These are phyloP conservation scores for Tremella mesenterica DNA, from an alignment of 768 basidiomycete species.

Conservation along the genomic window DNA sequence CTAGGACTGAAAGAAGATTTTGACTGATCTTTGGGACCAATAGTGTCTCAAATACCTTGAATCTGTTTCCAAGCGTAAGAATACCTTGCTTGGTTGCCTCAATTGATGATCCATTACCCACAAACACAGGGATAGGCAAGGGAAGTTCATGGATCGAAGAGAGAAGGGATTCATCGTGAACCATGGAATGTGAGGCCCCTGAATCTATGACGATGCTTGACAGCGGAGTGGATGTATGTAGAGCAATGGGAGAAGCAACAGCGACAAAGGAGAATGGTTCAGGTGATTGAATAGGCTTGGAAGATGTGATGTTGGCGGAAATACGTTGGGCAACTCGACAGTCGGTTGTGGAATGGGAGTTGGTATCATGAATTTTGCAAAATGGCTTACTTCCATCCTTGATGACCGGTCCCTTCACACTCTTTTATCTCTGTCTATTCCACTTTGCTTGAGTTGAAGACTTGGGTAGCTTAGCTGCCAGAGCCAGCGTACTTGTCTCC, in stretches of 20 bases:
- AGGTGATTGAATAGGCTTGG: neutral
- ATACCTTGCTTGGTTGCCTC: neutral
- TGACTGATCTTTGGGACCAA: neutral
- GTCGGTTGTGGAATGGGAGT: neutral
- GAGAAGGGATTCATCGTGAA: neutral
- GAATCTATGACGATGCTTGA: neutral
- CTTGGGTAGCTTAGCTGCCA: no score
- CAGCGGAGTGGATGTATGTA: neutral
- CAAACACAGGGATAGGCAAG: neutral
- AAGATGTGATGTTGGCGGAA: neutral
- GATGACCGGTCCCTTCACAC: neutral
- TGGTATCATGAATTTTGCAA: no score
- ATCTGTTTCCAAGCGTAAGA: neutral
- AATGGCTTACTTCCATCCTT: no score
- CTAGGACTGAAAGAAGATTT: neutral
- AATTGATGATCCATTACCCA: neutral
- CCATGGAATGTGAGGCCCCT: neutral
- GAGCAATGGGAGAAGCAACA: neutral
- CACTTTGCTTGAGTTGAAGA: neutral
- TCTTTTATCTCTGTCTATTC: neutral
- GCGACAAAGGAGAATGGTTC: neutral
- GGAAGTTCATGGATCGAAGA: neutral
- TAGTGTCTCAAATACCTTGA: neutral
- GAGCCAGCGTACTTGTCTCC: no score
- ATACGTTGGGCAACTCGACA: neutral